Evolutionary conservation across 139 green algal genomes (phyloP).

Genomic region (Chlamydomonas sp.): DNA sequence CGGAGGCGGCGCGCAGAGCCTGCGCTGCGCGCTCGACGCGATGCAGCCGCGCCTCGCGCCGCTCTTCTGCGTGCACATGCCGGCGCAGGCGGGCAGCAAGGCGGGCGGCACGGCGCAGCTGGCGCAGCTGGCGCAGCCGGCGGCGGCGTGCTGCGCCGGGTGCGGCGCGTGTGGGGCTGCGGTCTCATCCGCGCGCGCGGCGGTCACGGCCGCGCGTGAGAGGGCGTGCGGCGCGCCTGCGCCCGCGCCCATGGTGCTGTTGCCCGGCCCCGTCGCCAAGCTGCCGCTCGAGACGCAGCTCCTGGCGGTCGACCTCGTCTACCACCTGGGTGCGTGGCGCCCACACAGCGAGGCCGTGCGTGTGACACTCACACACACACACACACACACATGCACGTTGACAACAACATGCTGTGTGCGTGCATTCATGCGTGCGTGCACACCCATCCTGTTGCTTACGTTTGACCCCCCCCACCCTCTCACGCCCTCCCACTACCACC

Average conservation of each 20-base stretch:
- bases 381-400: too few species aligned
- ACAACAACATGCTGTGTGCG: too few species aligned
- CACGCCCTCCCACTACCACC: too few species aligned
- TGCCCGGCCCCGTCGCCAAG: conserved; percentile 16
- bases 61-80: conserved; percentile 28
- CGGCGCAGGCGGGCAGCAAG: conserved; percentile 13
- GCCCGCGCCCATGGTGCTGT: background rate
- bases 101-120: background rate
- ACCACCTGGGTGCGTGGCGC: conserved; percentile 23
- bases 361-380: too few species aligned
- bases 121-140: conserved; percentile 4
- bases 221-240: too few species aligned
- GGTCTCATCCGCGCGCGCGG: background rate
- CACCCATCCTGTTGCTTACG: too few species aligned
- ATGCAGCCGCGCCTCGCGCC: conserved; percentile 38
- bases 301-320: conserved; percentile 29
- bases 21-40: background rate
- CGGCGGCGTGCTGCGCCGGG: background rate
- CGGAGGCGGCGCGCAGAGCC: background rate
- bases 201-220: background rate
- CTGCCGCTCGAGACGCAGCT: conserved; percentile 10
- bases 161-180: background rate
- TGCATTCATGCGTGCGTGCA: too few species aligned
- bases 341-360: too few species aligned
- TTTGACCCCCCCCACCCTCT: too few species aligned